These are phyloP conservation scores for Chaetomidium leptoderma DNA, from an alignment of 495 filamentous ascomycete genomes.

Conservation along the genomic window DNA sequence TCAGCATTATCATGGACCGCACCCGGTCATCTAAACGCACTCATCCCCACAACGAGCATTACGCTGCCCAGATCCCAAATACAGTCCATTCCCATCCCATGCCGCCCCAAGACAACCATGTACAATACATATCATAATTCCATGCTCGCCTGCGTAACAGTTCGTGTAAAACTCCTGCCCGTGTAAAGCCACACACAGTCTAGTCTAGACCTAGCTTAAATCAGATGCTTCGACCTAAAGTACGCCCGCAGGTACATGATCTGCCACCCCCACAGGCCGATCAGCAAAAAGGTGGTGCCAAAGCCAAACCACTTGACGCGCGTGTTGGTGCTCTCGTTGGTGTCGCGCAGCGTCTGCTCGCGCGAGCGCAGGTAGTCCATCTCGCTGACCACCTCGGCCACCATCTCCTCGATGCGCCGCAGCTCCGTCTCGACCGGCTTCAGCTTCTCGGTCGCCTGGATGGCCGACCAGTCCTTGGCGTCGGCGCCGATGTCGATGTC, in stretches of 20 bases:
- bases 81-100: not conserved
- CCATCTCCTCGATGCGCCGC: slow-evolving; percentile 84
- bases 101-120: not conserved
- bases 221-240: slow-evolving; percentile 61
- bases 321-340: slow-evolving; percentile 99
- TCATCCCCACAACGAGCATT: too few relatives aligned
- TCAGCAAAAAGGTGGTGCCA: slow-evolving; percentile 87
- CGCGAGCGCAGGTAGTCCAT: slow-evolving; percentile 88
- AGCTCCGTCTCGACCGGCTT: slow-evolving; percentile 96
- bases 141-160: slow-evolving; percentile 30
- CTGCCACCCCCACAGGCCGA: slow-evolving; percentile 92
- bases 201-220: slow-evolving; percentile 13
- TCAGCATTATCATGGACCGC: not conserved
- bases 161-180: slow-evolving; percentile 10
- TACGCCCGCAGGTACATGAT: slow-evolving; percentile 95
- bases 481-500: slow-evolving; percentile 99
- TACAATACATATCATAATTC: slow-evolving; percentile 24
- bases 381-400: slow-evolving; percentile 73
- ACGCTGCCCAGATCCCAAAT: not conserved
- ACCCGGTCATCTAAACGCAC: not conserved
- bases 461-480: slow-evolving; percentile 95
- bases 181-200: slow-evolving; percentile 16
- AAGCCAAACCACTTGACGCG: slow-evolving; percentile 98
- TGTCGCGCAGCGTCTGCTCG: slow-evolving; percentile 95
- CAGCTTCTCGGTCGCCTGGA: slow-evolving; percentile 94